These are phyloP conservation scores for Phytopythium montanum DNA, from an alignment of 352 stramenopile species.

Conservation along the genomic window DNA sequence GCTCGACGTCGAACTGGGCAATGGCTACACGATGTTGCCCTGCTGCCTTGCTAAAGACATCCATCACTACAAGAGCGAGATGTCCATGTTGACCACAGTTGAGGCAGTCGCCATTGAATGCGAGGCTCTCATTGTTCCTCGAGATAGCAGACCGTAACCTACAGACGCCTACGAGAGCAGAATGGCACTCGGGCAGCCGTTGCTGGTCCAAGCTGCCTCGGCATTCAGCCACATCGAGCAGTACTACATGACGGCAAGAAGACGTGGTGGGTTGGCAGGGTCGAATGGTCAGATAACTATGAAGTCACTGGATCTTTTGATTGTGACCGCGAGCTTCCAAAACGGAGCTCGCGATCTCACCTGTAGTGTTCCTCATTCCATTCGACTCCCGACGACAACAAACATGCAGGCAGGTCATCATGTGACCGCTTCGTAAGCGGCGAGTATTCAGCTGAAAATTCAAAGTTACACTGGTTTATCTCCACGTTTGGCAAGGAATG, in stretches of 20 bases:
- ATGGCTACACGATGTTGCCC: too few relatives aligned
- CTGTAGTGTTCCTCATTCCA: conserved; percentile 78
- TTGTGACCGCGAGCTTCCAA: conserved; percentile 67
- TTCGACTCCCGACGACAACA: conserved; percentile 16
- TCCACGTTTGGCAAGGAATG: conserved; percentile 76
- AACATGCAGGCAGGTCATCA: conserved; percentile 42
- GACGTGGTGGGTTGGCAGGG: not conserved
- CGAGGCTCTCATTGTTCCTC: too few relatives aligned
- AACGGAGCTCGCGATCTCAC: conserved; percentile 71
- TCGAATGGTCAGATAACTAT: conserved; percentile 85
- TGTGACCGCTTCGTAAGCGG: conserved; percentile 17
- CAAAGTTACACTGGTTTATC: conserved; percentile 90
- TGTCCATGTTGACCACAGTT: too few relatives aligned
- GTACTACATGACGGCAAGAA: not conserved
- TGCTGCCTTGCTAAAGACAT: too few relatives aligned
- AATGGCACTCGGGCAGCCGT: too few relatives aligned
- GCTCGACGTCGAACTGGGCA: too few relatives aligned
- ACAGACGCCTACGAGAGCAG: too few relatives aligned
- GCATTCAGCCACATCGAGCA: too few relatives aligned
- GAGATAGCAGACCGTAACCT: too few relatives aligned
- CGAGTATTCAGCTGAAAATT: conserved; percentile 25
- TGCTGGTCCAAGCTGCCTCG: too few relatives aligned
- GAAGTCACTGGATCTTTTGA: conserved; percentile 86
- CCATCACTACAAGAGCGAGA: too few relatives aligned
- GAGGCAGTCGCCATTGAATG: too few relatives aligned